Evolutionary conservation across 2,329 filamentous ascomycete genomes (phyloP).

Genomic region (Phaeomoniella chlamydospora): DNA sequence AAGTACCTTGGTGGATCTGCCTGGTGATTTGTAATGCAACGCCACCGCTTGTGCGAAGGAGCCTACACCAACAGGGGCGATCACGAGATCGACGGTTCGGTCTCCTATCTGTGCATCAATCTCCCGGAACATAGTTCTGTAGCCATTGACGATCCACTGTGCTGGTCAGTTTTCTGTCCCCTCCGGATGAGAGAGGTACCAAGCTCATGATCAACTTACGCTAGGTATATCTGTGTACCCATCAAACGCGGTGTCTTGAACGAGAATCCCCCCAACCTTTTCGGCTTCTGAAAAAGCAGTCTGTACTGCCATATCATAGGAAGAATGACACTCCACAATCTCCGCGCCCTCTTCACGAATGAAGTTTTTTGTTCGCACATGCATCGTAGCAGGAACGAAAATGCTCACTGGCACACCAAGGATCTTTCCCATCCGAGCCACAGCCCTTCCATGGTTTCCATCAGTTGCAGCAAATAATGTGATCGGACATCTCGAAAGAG

Average conservation of each 20-base stretch:
- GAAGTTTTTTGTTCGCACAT: constrained; percentile 33
- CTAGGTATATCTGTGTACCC: constrained; percentile 56
- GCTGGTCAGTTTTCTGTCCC: too few species aligned
- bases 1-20: constrained; percentile 31
- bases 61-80: constrained; percentile 59
- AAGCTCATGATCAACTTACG: too few species aligned
- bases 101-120: constrained; percentile 45
- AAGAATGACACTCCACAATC: constrained; percentile 39
- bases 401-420: constrained; percentile 42
- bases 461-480: constrained; percentile 52
- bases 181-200: too few species aligned
- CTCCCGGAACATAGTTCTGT: constrained; percentile 57
- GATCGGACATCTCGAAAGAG: constrained; percentile 18
- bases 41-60: constrained; percentile 57
- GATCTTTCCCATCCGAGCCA: constrained; percentile 51
- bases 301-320: constrained; percentile 50
- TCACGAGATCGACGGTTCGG: constrained; percentile 26
- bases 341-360: constrained; percentile 50
- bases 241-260: constrained; percentile 55
- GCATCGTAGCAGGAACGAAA: constrained; percentile 48
- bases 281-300: constrained; percentile 28
- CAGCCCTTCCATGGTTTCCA: constrained; percentile 63
- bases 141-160: constrained; percentile 64
- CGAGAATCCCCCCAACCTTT: constrained; percentile 33
- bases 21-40: constrained; percentile 43